These are phyloP conservation scores for Trichocladium uniseriatum DNA, from an alignment of 495 filamentous ascomycete species.

Conservation along the genomic window DNA sequence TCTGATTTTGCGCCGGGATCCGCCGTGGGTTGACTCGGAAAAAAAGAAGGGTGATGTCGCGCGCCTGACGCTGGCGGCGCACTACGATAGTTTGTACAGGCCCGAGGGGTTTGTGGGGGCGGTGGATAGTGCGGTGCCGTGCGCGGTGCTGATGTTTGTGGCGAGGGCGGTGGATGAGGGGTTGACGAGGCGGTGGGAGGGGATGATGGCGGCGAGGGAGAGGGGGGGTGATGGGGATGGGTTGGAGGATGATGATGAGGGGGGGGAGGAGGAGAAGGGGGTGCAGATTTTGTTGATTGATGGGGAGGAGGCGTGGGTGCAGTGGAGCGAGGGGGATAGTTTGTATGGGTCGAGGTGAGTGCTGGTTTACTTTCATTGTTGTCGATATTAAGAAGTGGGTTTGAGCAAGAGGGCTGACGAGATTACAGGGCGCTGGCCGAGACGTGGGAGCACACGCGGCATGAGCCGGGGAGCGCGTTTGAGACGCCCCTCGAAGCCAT, in stretches of 20 bases:
- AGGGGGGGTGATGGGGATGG: constrained; percentile 49
- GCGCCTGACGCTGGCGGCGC: constrained; percentile 77
- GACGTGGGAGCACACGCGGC: constrained; percentile 15
- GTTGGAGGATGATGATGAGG: constrained; percentile 39
- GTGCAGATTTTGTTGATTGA: constrained; percentile 87
- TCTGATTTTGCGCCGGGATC: constrained; percentile 79
- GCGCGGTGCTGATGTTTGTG: constrained; percentile 82
- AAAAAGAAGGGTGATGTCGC: constrained; percentile 56
- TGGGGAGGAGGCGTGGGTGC: constrained; percentile 83
- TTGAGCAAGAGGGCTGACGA: no score
- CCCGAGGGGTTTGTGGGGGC: constrained; percentile 90
- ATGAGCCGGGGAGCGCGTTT: constrained; percentile 14
- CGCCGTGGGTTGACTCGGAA: constrained; percentile 52
- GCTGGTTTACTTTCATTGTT: no score
- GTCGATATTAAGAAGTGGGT: no score
- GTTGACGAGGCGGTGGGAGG: constrained; percentile 70
- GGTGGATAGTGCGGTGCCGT: constrained; percentile 86
- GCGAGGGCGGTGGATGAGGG: constrained; percentile 71
- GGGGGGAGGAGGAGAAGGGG: constrained; percentile 46
- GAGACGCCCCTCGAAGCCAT: constrained; percentile 67
- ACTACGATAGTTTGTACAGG: constrained; percentile 80
- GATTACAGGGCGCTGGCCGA: constrained; percentile 22
- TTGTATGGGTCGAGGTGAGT: constrained; percentile 72
- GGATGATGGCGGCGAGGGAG: constrained; percentile 49
- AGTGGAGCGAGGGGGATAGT: constrained; percentile 71